Evolutionary conservation across 345 rosid genomes (phyloP), one percentile per base, ranked within the genome.

Genomic region (Eucalyptus viminalis): DNA sequence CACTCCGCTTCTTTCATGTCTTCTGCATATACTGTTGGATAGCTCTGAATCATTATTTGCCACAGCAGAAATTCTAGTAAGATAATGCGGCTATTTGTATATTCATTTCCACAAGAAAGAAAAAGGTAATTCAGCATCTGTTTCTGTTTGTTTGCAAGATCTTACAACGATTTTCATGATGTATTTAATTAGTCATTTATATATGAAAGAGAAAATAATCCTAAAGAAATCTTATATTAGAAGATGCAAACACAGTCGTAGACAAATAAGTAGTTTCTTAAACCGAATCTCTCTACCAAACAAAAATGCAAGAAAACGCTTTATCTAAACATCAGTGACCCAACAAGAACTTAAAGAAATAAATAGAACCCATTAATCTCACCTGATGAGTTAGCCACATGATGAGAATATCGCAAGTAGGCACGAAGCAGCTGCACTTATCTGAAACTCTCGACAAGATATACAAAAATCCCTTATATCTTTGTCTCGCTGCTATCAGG

Each of bases 381-480:
- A 96, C 98, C 97, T 95, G 95, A 91, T 95, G 99, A 16, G 97
- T 94, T 24, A 96, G 91, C 96, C 96, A 95, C 97, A 97, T 95
- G n/a, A 97, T 92, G 45, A 94, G 87, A 88, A 96, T 94, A 91
- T 97, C 99, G 85, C 89, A 88, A 93, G 95, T 90, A 53, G 98
- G 99, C 91, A 95, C 93, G 15, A 96, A 92, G 40, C 90, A 90
- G 49, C 92, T 90, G 80, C 92, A 51, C 87, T 91, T 94, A 65
- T 94, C 95, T 5, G 91, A 87, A 43, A 93, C 92, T 85, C 91
- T 97, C 40, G 91, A 91, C 89, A 95, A 65, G 62, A 97, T 86
- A 60, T 89, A 92, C 94, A 96, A 89, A 90, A 95, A 95, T 15
- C 97, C 96, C 87, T 92, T 96, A 94, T 97, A 96, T 44, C 99